Conservation (phyloP, 2,329 filamentous ascomycete species). For the Lithohypha guttulata region DNA sequence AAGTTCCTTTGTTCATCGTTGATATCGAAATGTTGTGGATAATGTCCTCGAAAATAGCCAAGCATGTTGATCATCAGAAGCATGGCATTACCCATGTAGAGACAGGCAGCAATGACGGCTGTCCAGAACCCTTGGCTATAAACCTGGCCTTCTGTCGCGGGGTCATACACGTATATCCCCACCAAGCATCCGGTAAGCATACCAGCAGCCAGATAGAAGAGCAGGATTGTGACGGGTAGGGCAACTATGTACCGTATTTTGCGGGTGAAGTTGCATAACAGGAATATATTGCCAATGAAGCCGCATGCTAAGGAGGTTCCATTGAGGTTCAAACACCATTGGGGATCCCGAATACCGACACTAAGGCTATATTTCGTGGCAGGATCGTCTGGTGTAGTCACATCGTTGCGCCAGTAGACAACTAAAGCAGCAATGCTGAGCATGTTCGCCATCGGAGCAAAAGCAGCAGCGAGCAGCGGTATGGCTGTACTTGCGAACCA, state of each 20-base stretch:
- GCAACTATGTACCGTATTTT: constrained; percentile 70
- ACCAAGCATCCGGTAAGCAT: constrained; percentile 57
- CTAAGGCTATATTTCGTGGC: constrained; percentile 40
- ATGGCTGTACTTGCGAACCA: constrained; percentile 46
- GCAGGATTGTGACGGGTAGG: constrained; percentile 68
- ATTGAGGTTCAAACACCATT: constrained; percentile 67
- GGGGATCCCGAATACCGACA: constrained; percentile 54
- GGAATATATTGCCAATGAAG: constrained; percentile 65
- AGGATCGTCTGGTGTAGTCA: constrained; percentile 33
- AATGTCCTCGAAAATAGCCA: constrained; percentile 64
- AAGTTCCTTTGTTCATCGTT: constrained; percentile 74
- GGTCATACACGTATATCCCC: constrained; percentile 53
- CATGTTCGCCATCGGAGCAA: constrained; percentile 77
- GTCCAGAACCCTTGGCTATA: constrained; percentile 84
- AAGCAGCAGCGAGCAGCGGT: constrained; percentile 70
- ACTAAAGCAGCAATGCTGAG: constrained; percentile 82
- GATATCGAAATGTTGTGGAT: constrained; percentile 65
- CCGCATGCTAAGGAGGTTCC: constrained; percentile 66
- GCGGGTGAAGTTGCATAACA: constrained; percentile 78
- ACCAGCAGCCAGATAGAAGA: constrained; percentile 58
- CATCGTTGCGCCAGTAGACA: constrained; percentile 57
- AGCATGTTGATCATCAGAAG: constrained; percentile 70
- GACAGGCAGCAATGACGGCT: constrained; percentile 63
- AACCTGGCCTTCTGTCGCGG: constrained; percentile 37
- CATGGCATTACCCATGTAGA: constrained; percentile 70